Evolutionary conservation across 163 green algal genomes (phyloP).

Genomic region (Chlamydomonas reinhardtii): DNA sequence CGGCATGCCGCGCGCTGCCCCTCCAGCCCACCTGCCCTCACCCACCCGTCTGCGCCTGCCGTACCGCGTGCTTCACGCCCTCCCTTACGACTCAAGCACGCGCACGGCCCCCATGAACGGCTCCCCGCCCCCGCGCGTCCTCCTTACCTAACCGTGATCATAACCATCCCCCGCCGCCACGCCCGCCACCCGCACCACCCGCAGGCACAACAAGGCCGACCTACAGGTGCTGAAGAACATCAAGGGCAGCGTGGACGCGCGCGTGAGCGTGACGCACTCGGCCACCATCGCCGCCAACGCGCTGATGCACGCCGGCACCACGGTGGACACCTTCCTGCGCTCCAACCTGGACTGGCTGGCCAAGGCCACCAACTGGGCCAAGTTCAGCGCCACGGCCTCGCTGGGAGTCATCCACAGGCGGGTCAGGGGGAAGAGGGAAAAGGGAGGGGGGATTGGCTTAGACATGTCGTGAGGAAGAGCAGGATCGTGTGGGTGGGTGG

Average conservation of each 20-base stretch:
- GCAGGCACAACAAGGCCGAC: conserved; percentile 91
- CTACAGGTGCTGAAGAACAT: conserved; percentile 96
- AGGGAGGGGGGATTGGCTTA: too few relatives aligned
- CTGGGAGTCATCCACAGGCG: conserved; percentile 96
- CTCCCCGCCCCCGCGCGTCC: too few relatives aligned
- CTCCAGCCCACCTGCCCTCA: too few relatives aligned
- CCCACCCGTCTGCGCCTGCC: too few relatives aligned
- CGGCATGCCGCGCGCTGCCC: too few relatives aligned
- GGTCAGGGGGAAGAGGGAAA: neutral
- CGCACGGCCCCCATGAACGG: too few relatives aligned
- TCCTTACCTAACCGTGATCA: too few relatives aligned
- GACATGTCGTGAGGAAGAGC: too few relatives aligned
- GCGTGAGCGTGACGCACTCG: conserved; percentile 90
- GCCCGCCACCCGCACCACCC: neutral
- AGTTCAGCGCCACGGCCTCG: conserved; percentile 98
- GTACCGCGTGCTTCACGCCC: too few relatives aligned
- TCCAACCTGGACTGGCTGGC: conserved; percentile 98
- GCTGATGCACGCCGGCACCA: conserved; percentile 96
- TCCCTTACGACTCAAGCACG: too few relatives aligned
- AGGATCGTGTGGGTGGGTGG: too few relatives aligned
- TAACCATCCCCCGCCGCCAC: too few relatives aligned
- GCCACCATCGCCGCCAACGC: conserved; percentile 97
- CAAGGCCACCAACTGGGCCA: conserved; percentile 98
- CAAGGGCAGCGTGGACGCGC: conserved; percentile 87
- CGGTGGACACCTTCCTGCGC: conserved; percentile 96